Conservation (phyloP, 2,329 filamentous ascomycete species). For the Phoma sp. region DNA sequence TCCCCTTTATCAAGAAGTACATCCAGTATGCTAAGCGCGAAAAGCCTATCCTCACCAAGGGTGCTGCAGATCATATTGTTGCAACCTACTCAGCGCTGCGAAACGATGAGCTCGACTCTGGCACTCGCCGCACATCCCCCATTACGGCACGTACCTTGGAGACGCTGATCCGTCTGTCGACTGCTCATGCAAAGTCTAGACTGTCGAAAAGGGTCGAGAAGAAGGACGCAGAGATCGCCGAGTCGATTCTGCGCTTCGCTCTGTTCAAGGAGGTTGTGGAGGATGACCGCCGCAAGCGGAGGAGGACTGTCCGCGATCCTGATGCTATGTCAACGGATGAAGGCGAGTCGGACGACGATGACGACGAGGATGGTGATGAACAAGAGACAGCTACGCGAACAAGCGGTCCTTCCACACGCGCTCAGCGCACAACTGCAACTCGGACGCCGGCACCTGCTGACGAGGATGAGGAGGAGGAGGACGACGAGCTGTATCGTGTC, state of each 20-base stretch:
- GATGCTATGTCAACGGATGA: constrained; percentile 62
- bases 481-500: constrained; percentile 61
- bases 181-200: constrained; percentile 91
- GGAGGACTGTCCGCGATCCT: constrained; percentile 70
- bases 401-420: constrained; percentile 47
- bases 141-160: constrained; percentile 97
- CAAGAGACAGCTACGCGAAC: constrained; percentile 42
- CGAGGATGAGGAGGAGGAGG: constrained; percentile 58
- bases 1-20: constrained; percentile 99
- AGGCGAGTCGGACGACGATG: constrained; percentile 64
- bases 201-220: constrained; percentile 89
- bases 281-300: constrained; percentile 79
- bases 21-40: constrained; percentile 96
- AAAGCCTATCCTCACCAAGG: constrained; percentile 88
- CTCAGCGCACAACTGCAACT: constrained; percentile 33
- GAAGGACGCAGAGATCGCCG: constrained; percentile 84
- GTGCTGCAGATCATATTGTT: constrained; percentile 89
- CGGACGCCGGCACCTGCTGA: constrained; percentile 43
- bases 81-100: constrained; percentile 89
- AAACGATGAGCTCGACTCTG: constrained; percentile 95
- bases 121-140: constrained; percentile 89
- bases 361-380: constrained; percentile 65
- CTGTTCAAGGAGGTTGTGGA: constrained; percentile 94
- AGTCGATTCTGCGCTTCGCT: constrained; percentile 89
- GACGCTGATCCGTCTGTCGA: constrained; percentile 96